A percentile compares a stretch with the other conserved stretches of the same genome.
Evolutionary conservation across 441 rosid genomes (phyloP).

Genomic region (Macaranga tanarius): DNA sequence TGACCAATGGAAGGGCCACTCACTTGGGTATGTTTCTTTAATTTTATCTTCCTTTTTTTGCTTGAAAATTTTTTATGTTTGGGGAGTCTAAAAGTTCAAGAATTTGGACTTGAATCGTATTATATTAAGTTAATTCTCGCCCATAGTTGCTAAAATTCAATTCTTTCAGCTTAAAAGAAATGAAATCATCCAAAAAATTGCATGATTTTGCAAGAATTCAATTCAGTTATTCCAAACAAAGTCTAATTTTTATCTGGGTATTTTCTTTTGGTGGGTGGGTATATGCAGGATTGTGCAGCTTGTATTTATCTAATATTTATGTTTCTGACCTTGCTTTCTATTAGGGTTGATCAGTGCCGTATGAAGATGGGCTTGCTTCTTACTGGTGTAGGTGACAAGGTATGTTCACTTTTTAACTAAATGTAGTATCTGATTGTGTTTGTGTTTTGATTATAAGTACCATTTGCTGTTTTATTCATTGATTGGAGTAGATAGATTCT

Average conservation of each 20-base stretch:
- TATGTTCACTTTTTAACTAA: slow-evolving; percentile 21
- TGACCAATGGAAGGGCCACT: slow-evolving; percentile 81
- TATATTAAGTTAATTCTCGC: neutral
- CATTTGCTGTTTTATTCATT: neutral
- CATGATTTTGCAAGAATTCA: no score
- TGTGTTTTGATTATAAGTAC: neutral
- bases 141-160: no score
- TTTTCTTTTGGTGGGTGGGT: neutral
- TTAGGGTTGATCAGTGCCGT: slow-evolving; percentile 76
- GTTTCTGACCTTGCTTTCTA: slow-evolving; percentile 26
- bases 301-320: slow-evolving; percentile 8
- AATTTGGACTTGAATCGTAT: neutral
- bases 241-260: no score
- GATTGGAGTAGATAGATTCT: slow-evolving; percentile 1
- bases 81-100: neutral
- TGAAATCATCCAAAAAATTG: no score
- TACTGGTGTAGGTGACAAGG: slow-evolving; percentile 94
- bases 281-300: neutral
- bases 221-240: no score
- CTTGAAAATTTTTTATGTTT: neutral
- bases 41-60: neutral
- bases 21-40: slow-evolving; percentile 44
- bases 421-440: neutral
- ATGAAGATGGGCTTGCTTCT: slow-evolving; percentile 78
- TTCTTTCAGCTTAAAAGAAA: no score